Evolutionary conservation across 352 stramenopile species (phyloP), one percentile per base, ranked within the genome.

Genomic region (Phytophthora sansomeana): DNA sequence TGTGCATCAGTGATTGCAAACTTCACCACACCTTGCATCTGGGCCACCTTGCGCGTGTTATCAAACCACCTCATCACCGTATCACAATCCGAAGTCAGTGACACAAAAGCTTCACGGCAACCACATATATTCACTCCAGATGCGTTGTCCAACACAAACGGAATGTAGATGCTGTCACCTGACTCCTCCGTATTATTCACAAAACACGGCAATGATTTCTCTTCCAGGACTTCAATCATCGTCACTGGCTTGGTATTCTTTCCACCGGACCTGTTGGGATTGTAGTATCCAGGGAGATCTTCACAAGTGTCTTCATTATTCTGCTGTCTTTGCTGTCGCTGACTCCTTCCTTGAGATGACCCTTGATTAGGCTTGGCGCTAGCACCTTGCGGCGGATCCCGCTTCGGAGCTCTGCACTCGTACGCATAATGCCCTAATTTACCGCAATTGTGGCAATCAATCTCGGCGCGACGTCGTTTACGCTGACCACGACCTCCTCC

Each of bases 71-170:
- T 57, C 33, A 57, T 57, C 32, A 41, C 29, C 6, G n/a, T 51
- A 11, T 66, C 48, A n/a, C 48, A 52, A 6, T 66, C 38, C 7
- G 26, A 38, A 14, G 38, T 47, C 5, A 58, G 19, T 36, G 36
- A 53, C 36, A 39, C 28, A 38, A 58, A 65, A 10, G 28, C 36
- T 3, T 65, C 47, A 13, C n/a, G 9, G 24, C 28, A 65, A 32
- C 57, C 57, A 19, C 57, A 58, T 7, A 65, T 65, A 46, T 65
- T 50, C 14, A 65, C 57, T n/a, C 33, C 36, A 28, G 46, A 52
- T 29, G 47, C 36, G 17, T 58, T 65, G 53, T 47, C 57, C 57
- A 58, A 46, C 6, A 65, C 26, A 38, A 65, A 58, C 16, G 36
- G 16, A 16, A 43, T 43, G 36, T 24, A 43, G 16, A 43, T 17